Conservation (phyloP, 495 filamentous ascomycete species). For the Elasticomyces elasticus region DNA sequence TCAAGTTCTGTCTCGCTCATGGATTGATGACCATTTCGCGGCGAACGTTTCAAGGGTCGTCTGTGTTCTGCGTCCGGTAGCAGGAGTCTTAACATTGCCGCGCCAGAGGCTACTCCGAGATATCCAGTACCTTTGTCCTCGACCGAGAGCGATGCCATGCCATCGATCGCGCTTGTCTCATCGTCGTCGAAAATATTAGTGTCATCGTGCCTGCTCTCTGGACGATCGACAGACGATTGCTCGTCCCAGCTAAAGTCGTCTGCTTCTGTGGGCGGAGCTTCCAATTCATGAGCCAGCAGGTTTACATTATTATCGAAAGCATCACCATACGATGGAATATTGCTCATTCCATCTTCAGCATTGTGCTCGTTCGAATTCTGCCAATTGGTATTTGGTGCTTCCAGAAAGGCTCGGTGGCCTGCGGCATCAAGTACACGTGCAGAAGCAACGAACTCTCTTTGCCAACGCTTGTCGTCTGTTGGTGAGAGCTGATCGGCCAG, state of each 20-base stretch:
- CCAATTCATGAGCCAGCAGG: slow-evolving; percentile 1
- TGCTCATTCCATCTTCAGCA: background rate
- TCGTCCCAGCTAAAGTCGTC: slow-evolving; percentile 15
- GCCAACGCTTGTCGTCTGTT: background rate
- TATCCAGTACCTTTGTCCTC: slow-evolving; percentile 28
- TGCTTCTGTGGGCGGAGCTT: slow-evolving; percentile 9
- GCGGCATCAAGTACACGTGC: background rate
- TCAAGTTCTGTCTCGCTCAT: background rate
- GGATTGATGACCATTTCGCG: background rate
- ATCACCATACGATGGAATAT: background rate
- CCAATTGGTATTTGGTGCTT: background rate
- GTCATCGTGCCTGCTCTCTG: background rate
- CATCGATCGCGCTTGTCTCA: slow-evolving; percentile 14
- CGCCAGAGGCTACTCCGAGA: slow-evolving; percentile 21
- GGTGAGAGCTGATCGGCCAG: background rate
- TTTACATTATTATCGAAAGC: background rate
- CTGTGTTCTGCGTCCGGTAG: slow-evolving; percentile 1
- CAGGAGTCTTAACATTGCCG: slow-evolving; percentile 5
- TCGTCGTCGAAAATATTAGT: background rate
- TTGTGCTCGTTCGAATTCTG: background rate
- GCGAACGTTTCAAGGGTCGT: background rate
- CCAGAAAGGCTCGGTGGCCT: background rate
- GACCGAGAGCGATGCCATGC: slow-evolving; percentile 31
- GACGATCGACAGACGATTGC: background rate
- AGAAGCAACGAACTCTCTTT: background rate